Evolutionary conservation across 441 rosid genomes (phyloP), one percentile per base, ranked within the genome.

Genomic region (Codiaeum variegatum): DNA sequence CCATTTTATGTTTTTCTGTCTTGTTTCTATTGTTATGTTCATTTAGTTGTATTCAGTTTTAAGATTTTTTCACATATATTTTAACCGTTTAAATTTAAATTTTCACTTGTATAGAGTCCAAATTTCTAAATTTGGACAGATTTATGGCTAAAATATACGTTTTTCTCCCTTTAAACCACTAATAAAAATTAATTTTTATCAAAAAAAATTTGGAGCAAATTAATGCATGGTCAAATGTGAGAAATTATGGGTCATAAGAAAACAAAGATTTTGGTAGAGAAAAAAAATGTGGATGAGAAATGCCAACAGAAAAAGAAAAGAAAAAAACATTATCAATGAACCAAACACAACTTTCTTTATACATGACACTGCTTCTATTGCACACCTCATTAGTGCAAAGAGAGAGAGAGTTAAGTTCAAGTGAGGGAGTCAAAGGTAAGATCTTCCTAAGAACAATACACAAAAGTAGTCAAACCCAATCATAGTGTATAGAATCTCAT

Each of bases 381-480:
- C 78, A 70, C 52, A 75, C 49, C 4, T 21, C 44, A 28, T 7
- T 21, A 24, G 63, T 24, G 65, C 51, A 15, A 24, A 42, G 28
- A 54, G 18, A 16, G 78, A 77, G 62, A 82, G 77, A 61, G n/a
- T n/a, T n/a, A n/a, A n/a, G n/a, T n/a, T n/a, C n/a, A 19, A 56
- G 64, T 58, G 55, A 36, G 71, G 68, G 81, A 85, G 86, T 85
- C 88, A 81, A 87, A 79, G 82, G 68, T 71, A 31, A 74, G 79
- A 82, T 82, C 79, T 76, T 80, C 64, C 28, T 75, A 26, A 58
- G 63, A 75, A 52, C 46, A 68, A 74, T n/a, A 62, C 51, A 73
- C 76, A 81, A 88, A 92, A 85, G 96, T 82, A 67, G 96, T 90
- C 97, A 92, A 90, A 88, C 49, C 85, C 91, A 92, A 92, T 92